These are phyloP conservation scores for Penicillium sp. DNA, from an alignment of 2,329 filamentous ascomycete species.

Conservation along the genomic window DNA sequence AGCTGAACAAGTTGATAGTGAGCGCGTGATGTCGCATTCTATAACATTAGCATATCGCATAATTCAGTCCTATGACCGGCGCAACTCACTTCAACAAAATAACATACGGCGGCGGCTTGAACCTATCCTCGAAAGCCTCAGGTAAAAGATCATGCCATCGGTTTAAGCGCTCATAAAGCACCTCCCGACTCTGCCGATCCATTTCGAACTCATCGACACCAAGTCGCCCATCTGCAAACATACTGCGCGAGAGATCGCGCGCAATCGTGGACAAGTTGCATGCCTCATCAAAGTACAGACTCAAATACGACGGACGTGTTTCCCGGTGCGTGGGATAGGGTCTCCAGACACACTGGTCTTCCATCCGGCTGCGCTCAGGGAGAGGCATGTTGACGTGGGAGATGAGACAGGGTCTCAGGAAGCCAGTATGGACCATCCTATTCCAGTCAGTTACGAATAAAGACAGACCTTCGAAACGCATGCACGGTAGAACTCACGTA, in stretches of 20 bases:
- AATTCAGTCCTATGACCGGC: background rate
- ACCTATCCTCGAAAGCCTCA: constrained; percentile 22
- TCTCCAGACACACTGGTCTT: constrained; percentile 27
- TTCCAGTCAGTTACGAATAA: constrained; percentile 8
- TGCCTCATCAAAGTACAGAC: constrained; percentile 35
- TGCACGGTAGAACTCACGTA: constrained; percentile 28
- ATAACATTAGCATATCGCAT: background rate
- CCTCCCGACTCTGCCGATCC: constrained; percentile 25
- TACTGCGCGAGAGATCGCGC: constrained; percentile 33
- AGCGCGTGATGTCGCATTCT: constrained; percentile 39
- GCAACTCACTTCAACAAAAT: constrained; percentile 30
- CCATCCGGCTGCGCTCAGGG: constrained; percentile 9
- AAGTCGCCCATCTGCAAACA: constrained; percentile 27
- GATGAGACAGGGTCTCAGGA: constrained; percentile 37
- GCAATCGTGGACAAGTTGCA: constrained; percentile 37
- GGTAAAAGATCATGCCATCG: constrained; percentile 34
- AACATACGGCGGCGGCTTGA: constrained; percentile 33
- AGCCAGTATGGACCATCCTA: constrained; percentile 35
- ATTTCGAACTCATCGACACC: constrained; percentile 4
- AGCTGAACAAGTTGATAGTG: constrained; percentile 38
- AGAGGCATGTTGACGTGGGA: constrained; percentile 33
- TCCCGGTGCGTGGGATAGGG: constrained; percentile 35
- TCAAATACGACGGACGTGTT: constrained; percentile 26
- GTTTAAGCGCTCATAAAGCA: constrained; percentile 29
- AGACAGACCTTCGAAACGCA: background rate